These are phyloP conservation scores for Paraleonurus japonicus DNA, from an alignment of 257 asterid genomes.

Conservation along the genomic window DNA sequence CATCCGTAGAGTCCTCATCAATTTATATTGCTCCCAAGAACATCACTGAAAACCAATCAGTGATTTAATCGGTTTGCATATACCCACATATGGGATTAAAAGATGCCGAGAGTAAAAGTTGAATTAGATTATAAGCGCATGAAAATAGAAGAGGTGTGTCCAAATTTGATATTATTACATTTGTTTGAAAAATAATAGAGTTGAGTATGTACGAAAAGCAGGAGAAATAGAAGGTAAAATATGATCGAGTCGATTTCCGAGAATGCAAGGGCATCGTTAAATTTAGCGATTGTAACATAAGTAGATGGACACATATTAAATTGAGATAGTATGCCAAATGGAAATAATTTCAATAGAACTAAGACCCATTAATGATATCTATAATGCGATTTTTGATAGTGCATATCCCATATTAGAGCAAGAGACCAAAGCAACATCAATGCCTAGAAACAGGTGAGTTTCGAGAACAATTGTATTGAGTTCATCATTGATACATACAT, in stretches of 20 bases:
- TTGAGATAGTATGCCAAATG: too few species aligned
- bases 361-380: too few species aligned
- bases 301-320: too few species aligned
- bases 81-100: not conserved
- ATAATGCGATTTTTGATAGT: too few species aligned
- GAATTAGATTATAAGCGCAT: not conserved
- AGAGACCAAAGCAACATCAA: too few species aligned
- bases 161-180: slow-evolving; percentile 6
- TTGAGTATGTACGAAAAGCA: slow-evolving; percentile 13
- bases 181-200: not conserved
- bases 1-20: too few species aligned
- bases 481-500: too few species aligned
- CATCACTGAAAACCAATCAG: slow-evolving; percentile 2
- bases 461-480: too few species aligned
- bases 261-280: slow-evolving; percentile 96
- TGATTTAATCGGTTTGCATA: slow-evolving; percentile 8
- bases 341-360: too few species aligned
- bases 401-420: too few species aligned
- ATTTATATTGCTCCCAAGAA: not conserved
- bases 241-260: slow-evolving; percentile 98
- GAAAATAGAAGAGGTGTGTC: not conserved
- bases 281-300: too few species aligned
- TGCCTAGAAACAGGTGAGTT: too few species aligned
- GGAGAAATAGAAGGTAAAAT: not conserved
- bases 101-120: not conserved